Conservation (phyloP, 257 asterid genomes). For the Solanum pinnatisectum region DNA sequence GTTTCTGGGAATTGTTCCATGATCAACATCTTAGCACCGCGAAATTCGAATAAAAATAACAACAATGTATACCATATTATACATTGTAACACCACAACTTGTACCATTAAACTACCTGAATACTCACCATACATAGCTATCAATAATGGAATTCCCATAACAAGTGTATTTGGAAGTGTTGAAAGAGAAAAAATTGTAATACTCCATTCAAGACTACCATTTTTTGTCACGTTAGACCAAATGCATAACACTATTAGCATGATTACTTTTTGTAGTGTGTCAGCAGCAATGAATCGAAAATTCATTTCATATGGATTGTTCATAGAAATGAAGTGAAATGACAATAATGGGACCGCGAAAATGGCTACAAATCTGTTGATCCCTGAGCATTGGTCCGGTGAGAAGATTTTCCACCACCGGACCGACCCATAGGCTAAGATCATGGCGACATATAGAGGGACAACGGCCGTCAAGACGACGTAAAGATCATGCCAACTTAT, state of each 20-base stretch:
- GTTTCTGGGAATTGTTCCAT: slow-evolving; percentile 88
- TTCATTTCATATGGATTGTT: slow-evolving; percentile 21
- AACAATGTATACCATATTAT: slow-evolving; percentile 83
- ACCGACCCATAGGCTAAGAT: slow-evolving; percentile 26
- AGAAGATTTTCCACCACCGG: slow-evolving; percentile 28
- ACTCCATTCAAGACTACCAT: slow-evolving; percentile 19
- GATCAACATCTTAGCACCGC: slow-evolving; percentile 76
- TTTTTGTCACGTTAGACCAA: slow-evolving; percentile 17
- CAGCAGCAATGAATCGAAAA: slow-evolving; percentile 23
- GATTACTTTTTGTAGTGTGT: slow-evolving; percentile 9
- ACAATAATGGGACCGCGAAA: slow-evolving; percentile 18
- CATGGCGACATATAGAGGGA: slow-evolving; percentile 28
- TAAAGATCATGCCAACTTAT: slow-evolving; percentile 19
- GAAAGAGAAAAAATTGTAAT: slow-evolving; percentile 21
- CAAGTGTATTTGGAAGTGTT: slow-evolving; percentile 16
- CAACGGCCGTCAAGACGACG: slow-evolving; percentile 17
- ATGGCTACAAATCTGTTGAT: slow-evolving; percentile 20
- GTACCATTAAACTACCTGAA: slow-evolving; percentile 71
- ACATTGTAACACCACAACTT: slow-evolving; percentile 77
- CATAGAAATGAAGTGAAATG: slow-evolving; percentile 20
- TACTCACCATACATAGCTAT: slow-evolving; percentile 23
- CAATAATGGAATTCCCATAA: slow-evolving; percentile 21
- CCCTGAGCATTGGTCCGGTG: slow-evolving; percentile 26
- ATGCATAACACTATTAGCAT: slow-evolving; percentile 5
- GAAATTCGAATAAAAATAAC: slow-evolving; percentile 66